These are phyloP conservation scores for Lachancea sp. DNA, from an alignment of 805 yeast species.

Conservation along the genomic window DNA sequence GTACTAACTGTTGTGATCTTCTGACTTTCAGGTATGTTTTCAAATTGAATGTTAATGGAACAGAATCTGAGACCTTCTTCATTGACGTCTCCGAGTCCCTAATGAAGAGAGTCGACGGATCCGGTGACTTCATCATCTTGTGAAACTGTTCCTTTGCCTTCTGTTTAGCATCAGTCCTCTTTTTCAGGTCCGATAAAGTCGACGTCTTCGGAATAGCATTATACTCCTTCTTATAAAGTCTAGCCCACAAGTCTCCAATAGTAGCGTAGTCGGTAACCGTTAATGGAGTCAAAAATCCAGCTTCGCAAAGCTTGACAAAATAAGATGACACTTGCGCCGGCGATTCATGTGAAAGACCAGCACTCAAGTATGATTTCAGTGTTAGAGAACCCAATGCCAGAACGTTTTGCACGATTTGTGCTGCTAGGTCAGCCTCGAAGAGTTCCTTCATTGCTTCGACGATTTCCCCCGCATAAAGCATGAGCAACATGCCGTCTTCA, in stretches of 20 bases:
- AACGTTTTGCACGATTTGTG: conserved; percentile 59
- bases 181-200: conserved; percentile 48
- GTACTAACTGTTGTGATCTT: conserved; percentile 57
- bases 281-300: conserved; percentile 47
- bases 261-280: conserved; percentile 34
- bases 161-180: conserved; percentile 55
- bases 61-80: conserved; percentile 41
- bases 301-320: conserved; percentile 42
- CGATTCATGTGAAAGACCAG: conserved; percentile 21
- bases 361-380: conserved; percentile 43
- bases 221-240: conserved; percentile 38
- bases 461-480: conserved; percentile 75
- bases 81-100: conserved; percentile 33
- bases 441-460: conserved; percentile 44
- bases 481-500: conserved; percentile 54
- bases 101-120: conserved; percentile 22
- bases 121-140: conserved; percentile 30
- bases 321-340: conserved; percentile 29
- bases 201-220: conserved; percentile 34
- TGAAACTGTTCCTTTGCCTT: conserved; percentile 36
- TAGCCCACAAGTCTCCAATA: conserved; percentile 35
- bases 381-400: conserved; percentile 64
- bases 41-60: conserved; percentile 56
- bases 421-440: conserved; percentile 22
- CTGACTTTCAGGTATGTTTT: conserved; percentile 60